These are phyloP conservation scores for Tuber aestivum DNA, from an alignment of 495 filamentous ascomycete genomes.

Conservation along the genomic window DNA sequence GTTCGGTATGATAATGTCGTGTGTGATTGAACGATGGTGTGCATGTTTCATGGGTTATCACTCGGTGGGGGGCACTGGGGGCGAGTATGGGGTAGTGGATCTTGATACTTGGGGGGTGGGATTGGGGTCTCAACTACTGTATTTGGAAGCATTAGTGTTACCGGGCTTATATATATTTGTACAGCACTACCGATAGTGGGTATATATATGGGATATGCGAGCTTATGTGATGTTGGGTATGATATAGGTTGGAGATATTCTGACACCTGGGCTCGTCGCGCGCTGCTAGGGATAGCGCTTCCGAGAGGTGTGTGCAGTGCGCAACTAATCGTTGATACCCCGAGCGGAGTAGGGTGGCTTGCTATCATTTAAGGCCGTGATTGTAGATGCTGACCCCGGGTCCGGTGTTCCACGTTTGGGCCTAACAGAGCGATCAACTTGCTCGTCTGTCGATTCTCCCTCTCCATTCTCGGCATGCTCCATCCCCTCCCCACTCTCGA, in stretches of 20 bases:
- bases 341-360: neutral
- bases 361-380: neutral
- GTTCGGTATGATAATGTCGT: neutral
- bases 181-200: neutral
- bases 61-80: too few relatives aligned
- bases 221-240: neutral
- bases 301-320: neutral
- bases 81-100: neutral
- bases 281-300: neutral
- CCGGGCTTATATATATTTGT: neutral
- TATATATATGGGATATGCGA: neutral
- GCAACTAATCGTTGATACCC: neutral
- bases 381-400: neutral
- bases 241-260: neutral
- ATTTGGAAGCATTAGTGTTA: neutral
- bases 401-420: neutral
- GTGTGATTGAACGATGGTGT: neutral
- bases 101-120: neutral
- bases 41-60: neutral
- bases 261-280: neutral
- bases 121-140: neutral
- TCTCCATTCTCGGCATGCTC: neutral
- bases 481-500: neutral
- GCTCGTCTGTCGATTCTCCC: neutral
- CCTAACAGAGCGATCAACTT: neutral